phyloP scores from a whole-genome alignment of 768 basidiomycete genomes.

The Pisolithus tinctorius region DNA sequence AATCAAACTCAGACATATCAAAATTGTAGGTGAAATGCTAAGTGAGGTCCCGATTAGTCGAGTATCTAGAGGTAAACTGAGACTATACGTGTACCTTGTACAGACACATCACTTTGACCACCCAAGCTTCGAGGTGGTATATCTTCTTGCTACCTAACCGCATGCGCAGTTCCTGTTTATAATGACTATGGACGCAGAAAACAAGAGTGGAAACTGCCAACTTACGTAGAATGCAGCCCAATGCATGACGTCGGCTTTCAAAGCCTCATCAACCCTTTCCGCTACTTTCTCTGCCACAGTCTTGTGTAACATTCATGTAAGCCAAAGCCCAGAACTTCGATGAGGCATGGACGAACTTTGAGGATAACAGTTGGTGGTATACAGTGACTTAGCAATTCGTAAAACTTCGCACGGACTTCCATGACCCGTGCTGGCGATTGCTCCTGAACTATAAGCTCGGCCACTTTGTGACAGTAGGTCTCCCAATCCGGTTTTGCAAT shows the following conservation, averaged over 20 bases:
- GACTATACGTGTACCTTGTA: slow-evolving; percentile 53
- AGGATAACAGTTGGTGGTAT: slow-evolving; percentile 90
- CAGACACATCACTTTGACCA: slow-evolving; percentile 90
- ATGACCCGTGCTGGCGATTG: slow-evolving; percentile 86
- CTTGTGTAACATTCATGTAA: slow-evolving; percentile 33
- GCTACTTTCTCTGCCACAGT: slow-evolving; percentile 87
- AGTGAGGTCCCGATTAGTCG: not conserved
- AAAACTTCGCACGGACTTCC: slow-evolving; percentile 89
- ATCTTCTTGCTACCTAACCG: slow-evolving; percentile 90
- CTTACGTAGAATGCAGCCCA: slow-evolving; percentile 96
- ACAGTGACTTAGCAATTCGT: slow-evolving; percentile 94
- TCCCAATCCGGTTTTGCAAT: slow-evolving; percentile 99
- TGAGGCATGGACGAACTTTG: slow-evolving; percentile 50
- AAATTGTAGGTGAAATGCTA: slow-evolving; percentile 28
- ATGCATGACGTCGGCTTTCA: slow-evolving; percentile 93
- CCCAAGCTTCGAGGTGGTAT: slow-evolving; percentile 96
- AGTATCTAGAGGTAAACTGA: not conserved
- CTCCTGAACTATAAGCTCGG: slow-evolving; percentile 82
- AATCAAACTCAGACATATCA: slow-evolving; percentile 31
- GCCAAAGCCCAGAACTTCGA: not conserved
- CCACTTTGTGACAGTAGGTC: slow-evolving; percentile 89
- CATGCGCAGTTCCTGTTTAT: slow-evolving; percentile 84
- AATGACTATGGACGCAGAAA: not conserved
- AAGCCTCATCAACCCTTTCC: slow-evolving; percentile 78
- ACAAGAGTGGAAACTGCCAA: slow-evolving; percentile 3